Conservation (phyloP, 371 early-diverging fungal genomes). For the Mucor sp. region DNA sequence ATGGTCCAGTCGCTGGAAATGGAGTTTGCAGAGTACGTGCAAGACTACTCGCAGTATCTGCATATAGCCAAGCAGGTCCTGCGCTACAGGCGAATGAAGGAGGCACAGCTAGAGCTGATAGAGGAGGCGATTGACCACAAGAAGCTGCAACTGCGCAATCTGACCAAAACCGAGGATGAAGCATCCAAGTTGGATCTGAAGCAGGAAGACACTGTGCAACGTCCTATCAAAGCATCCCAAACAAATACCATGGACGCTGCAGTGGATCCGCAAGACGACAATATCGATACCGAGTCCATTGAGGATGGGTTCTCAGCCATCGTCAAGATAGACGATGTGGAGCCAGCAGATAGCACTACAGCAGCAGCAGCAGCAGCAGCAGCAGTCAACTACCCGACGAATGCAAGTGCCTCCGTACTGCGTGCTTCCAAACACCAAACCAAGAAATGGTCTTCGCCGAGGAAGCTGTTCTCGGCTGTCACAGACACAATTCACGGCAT, state of each 20-base stretch:
- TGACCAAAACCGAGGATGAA: conserved; percentile 80
- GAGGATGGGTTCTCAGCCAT: conserved; percentile 44
- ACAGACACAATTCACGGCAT: conserved; percentile 80
- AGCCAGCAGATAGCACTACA: background rate
- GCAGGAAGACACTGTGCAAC: background rate
- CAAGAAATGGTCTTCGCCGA: conserved; percentile 49
- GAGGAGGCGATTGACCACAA: conserved; percentile 72
- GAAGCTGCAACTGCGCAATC: conserved; percentile 55
- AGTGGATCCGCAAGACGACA: conserved; percentile 2
- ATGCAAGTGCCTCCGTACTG: conserved; percentile 36
- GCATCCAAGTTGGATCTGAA: conserved; percentile 65
- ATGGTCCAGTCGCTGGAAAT: conserved; percentile 71
- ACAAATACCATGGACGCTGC: background rate
- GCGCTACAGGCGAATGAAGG: conserved; percentile 76
- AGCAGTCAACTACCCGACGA: conserved; percentile 26
- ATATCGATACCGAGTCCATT: conserved; percentile 39
- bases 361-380: too few relatives aligned
- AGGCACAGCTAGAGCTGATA: conserved; percentile 80
- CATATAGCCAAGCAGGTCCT: conserved; percentile 76
- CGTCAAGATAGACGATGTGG: conserved; percentile 15
- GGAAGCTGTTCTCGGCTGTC: conserved; percentile 60
- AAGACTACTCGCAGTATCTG: conserved; percentile 85
- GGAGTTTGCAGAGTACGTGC: conserved; percentile 76
- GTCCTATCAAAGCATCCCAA: background rate
- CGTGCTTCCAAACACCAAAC: conserved; percentile 40